Conservation (phyloP, 345 rosid species). For the Passiflora organensis region DNA sequence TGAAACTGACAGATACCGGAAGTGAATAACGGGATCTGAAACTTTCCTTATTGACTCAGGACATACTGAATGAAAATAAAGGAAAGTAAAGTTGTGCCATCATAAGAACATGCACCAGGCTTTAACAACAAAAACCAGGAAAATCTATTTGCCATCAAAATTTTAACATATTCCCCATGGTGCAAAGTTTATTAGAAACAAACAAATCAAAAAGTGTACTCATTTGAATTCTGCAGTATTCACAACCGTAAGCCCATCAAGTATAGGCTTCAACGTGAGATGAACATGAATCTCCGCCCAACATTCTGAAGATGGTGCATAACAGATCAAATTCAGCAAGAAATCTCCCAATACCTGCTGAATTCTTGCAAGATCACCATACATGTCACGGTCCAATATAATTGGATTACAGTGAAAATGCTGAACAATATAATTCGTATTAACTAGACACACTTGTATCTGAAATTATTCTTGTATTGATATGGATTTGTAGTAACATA, state of each 20-base stretch:
- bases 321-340: conserved; percentile 73
- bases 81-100: too few relatives aligned
- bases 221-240: conserved; percentile 83
- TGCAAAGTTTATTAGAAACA: background rate
- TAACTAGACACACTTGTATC: background rate
- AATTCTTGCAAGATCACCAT: conserved; percentile 85
- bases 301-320: conserved; percentile 67
- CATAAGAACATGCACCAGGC: too few relatives aligned
- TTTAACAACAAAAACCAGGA: background rate
- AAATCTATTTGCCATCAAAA: background rate
- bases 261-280: conserved; percentile 52
- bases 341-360: conserved; percentile 91
- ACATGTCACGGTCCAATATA: conserved; percentile 72
- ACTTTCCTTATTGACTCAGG: too few relatives aligned
- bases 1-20: too few relatives aligned
- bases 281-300: conserved; percentile 88
- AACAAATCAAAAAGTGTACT: background rate
- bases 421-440: too few relatives aligned
- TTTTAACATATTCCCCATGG: background rate
- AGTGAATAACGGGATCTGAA: too few relatives aligned
- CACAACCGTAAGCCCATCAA: conserved; percentile 43
- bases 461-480: background rate
- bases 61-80: too few relatives aligned
- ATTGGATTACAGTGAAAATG: too few relatives aligned
- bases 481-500: background rate